phyloP scores from a whole-genome alignment of 257 asterid species.

The Solanum appendiculatum region DNA sequence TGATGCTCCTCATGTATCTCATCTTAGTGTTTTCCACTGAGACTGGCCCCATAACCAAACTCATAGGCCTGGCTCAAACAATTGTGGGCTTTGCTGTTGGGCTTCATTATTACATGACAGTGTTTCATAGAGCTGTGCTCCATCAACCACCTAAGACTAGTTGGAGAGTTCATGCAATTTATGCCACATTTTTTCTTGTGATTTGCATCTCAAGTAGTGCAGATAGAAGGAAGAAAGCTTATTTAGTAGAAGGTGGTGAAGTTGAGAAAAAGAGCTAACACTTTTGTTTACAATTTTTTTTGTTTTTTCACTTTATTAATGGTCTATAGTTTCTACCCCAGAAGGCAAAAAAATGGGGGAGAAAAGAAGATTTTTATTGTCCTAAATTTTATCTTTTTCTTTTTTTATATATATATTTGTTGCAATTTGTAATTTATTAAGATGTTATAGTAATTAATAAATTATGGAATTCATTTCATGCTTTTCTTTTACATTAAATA shows the following conservation, averaged over 20 bases:
- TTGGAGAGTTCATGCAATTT: constrained; percentile 68
- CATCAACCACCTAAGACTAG: constrained; percentile 78
- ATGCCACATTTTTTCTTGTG: constrained; percentile 72
- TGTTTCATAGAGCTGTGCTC: constrained; percentile 75
- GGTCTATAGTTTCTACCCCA: neutral
- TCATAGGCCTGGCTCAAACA: constrained; percentile 69
- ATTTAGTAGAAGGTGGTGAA: constrained; percentile 61
- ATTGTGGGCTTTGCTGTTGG: constrained; percentile 92
- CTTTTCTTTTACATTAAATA: neutral
- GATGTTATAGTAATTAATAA: neutral
- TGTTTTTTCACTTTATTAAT: neutral
- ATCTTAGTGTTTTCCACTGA: constrained; percentile 72
- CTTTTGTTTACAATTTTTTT: rapidly evolving
- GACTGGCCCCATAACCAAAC: constrained; percentile 40
- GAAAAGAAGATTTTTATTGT: neutral
- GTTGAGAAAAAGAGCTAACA: constrained; percentile 61
- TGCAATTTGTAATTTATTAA: neutral
- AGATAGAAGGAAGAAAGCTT: constrained; percentile 75
- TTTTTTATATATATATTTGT: neutral
- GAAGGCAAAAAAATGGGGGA: neutral
- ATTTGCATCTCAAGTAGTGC: constrained; percentile 49
- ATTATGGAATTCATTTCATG: neutral
- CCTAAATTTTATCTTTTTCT: neutral
- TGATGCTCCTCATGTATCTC: constrained; percentile 75
- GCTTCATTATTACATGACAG: constrained; percentile 79